Conservation (phyloP, 2,329 filamentous ascomycete genomes). For the Aspergillus glaucus region DNA sequence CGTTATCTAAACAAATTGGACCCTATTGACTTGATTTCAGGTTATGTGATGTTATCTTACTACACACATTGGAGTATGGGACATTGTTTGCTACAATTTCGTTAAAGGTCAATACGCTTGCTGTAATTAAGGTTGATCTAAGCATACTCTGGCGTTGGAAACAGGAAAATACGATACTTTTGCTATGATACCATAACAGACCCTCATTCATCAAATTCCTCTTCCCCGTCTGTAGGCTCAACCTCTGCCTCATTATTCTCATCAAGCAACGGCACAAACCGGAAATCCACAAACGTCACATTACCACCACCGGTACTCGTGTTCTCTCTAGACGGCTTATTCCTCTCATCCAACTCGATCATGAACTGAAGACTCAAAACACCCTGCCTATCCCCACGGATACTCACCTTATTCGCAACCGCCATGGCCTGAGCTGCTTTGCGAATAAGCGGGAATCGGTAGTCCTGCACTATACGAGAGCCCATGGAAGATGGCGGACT, state of each 20-base stretch:
- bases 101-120: neutral
- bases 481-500: slow-evolving; percentile 50
- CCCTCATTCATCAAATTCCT: neutral
- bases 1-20: neutral
- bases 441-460: slow-evolving; percentile 81
- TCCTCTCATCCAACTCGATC: slow-evolving; percentile 68
- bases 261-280: slow-evolving; percentile 42
- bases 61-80: neutral
- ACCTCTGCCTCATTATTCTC: slow-evolving; percentile 28
- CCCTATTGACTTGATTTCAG: slow-evolving; percentile 5
- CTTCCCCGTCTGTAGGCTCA: slow-evolving; percentile 1
- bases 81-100: neutral
- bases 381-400: slow-evolving; percentile 80
- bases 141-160: neutral
- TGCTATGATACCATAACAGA: neutral
- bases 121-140: neutral
- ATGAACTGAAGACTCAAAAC: slow-evolving; percentile 94
- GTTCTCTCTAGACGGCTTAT: slow-evolving; percentile 16
- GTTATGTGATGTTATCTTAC: slow-evolving; percentile 7
- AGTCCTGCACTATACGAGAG: slow-evolving; percentile 66
- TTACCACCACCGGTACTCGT: slow-evolving; percentile 19
- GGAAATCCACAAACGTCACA: slow-evolving; percentile 43
- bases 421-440: slow-evolving; percentile 89
- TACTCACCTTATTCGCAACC: slow-evolving; percentile 82
- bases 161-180: neutral